Conservation (phyloP, 2,329 filamentous ascomycete genomes). For the Colletotrichum plurivorum region DNA sequence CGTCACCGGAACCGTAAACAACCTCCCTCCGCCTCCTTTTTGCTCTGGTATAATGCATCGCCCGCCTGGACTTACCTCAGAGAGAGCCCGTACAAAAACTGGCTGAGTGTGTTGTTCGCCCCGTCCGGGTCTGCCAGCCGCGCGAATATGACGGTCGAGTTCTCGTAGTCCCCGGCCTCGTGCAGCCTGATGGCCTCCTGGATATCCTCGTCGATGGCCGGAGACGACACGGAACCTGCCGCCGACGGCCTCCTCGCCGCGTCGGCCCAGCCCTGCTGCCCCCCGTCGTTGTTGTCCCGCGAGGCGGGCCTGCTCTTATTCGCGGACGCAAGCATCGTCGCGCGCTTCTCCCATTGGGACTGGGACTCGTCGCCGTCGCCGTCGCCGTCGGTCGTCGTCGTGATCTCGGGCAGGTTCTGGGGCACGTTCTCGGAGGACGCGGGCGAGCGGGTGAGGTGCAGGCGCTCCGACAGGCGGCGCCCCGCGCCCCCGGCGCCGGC, state of each 20-base stretch:
- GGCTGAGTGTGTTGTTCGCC: slow-evolving; percentile 91
- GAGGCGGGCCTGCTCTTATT: slow-evolving; percentile 64
- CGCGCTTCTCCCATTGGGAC: slow-evolving; percentile 91
- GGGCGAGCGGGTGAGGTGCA: slow-evolving; percentile 74
- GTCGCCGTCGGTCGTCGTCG: slow-evolving; percentile 59
- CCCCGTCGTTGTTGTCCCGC: slow-evolving; percentile 46
- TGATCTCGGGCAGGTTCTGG: slow-evolving; percentile 82
- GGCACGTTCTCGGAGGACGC: slow-evolving; percentile 82
- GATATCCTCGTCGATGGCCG: slow-evolving; percentile 78
- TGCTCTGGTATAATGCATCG: not conserved
- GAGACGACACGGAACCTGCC: slow-evolving; percentile 58
- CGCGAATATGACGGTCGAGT: slow-evolving; percentile 89
- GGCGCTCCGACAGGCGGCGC: slow-evolving; percentile 75
- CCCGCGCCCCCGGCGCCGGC: slow-evolving; percentile 31
- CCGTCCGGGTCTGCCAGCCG: slow-evolving; percentile 85
- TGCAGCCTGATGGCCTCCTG: slow-evolving; percentile 97
- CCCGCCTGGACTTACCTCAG: slow-evolving; percentile 73
- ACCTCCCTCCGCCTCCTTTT: not conserved
- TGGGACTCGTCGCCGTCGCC: slow-evolving; percentile 79
- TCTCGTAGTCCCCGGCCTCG: slow-evolving; percentile 83
- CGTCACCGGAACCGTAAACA: slow-evolving; percentile 12
- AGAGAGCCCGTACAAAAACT: slow-evolving; percentile 95
- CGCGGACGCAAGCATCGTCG: slow-evolving; percentile 85
- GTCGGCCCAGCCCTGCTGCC: slow-evolving; percentile 31
- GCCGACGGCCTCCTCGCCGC: not conserved